A percentile compares a stretch with the other conserved stretches of the same genome.
These are phyloP conservation scores for Candida silvatica DNA, from an alignment of 805 yeast species.

Conservation along the genomic window DNA sequence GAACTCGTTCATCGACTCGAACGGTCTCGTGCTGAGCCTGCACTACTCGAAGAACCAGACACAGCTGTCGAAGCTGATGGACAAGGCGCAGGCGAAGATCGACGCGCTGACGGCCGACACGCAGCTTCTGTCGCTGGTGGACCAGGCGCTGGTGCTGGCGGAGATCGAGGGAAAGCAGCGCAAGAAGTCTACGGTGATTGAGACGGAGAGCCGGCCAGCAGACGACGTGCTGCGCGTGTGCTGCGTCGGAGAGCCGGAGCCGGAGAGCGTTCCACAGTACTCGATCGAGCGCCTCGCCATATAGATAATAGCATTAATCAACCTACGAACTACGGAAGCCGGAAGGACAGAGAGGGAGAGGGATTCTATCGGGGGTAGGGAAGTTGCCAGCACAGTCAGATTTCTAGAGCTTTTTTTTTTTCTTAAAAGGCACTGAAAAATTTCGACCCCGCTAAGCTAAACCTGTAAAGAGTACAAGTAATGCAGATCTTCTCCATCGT, in stretches of 20 bases:
- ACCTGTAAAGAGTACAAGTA: too few species aligned
- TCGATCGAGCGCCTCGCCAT: constrained; percentile 2
- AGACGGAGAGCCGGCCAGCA: constrained; percentile 21
- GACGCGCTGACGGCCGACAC: constrained; percentile 29
- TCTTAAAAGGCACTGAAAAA: neutral
- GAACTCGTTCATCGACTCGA: constrained; percentile 60
- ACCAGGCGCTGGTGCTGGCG: constrained; percentile 30
- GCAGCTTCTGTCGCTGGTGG: constrained; percentile 37
- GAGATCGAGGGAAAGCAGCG: constrained; percentile 8
- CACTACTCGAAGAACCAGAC: constrained; percentile 38
- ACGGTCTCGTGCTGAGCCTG: constrained; percentile 60
- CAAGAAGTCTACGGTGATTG: constrained; percentile 2
- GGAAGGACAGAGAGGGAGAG: too few species aligned
- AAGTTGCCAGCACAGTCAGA: too few species aligned
- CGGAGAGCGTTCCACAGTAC: constrained; percentile 1
- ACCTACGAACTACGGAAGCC: too few species aligned
- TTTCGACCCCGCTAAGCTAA: neutral
- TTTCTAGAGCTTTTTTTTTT: too few species aligned
- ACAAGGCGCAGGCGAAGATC: constrained; percentile 33
- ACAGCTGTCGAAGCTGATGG: constrained; percentile 35
- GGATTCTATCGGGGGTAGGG: too few species aligned
- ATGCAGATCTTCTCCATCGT: neutral
- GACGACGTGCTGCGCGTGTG: constrained; percentile 1
- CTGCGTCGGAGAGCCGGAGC: neutral
- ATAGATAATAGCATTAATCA: too few species aligned